These are phyloP conservation scores for Claviceps maximensis DNA, from an alignment of 2,329 filamentous ascomycete species.

Conservation along the genomic window DNA sequence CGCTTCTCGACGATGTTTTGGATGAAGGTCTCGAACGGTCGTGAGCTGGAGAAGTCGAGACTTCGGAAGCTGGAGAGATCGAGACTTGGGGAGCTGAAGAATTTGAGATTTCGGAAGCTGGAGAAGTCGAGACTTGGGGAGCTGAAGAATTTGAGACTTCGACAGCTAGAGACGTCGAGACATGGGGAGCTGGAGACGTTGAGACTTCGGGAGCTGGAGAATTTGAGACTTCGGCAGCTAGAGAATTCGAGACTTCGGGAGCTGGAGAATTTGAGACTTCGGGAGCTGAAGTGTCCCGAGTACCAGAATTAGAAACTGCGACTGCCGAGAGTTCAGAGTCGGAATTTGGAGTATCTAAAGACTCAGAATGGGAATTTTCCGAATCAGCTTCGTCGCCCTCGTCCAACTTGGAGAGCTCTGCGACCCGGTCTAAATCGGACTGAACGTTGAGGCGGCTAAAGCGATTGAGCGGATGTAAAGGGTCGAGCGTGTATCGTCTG, in stretches of 20 bases:
- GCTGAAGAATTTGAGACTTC: too few species aligned
- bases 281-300: background rate
- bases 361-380: background rate
- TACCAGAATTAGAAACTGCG: background rate
- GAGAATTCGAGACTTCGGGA: background rate
- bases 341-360: background rate
- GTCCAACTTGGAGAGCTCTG: background rate
- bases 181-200: too few species aligned
- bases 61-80: background rate
- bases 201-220: background rate
- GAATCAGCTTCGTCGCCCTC: background rate
- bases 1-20: too few species aligned
- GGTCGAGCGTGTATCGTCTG: conserved; percentile 6
- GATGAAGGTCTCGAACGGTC: too few species aligned
- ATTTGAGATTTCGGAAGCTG: too few species aligned
- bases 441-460: conserved; percentile 4
- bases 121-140: too few species aligned
- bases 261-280: background rate
- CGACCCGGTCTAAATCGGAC: background rate
- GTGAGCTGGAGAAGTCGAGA: background rate
- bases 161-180: too few species aligned
- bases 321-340: background rate
- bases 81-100: too few species aligned
- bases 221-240: too few species aligned
- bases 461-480: conserved; percentile 6